phyloP scores from a whole-genome alignment of 495 filamentous ascomycete genomes.

The Penicilliopsis zonata region DNA sequence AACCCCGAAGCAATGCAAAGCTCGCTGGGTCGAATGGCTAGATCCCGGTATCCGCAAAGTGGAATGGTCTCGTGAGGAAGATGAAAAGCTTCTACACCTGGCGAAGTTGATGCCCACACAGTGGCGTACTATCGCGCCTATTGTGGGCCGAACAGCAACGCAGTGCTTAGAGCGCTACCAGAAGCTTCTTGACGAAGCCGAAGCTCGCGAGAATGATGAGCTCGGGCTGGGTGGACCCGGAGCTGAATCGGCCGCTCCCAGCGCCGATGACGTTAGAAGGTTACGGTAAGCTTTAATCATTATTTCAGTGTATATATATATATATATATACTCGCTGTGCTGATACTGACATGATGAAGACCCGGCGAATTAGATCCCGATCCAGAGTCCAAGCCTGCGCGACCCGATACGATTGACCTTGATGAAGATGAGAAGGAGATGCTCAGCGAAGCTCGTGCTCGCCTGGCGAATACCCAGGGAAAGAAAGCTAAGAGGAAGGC shows the following conservation, averaged over 20 bases:
- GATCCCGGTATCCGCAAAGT: conserved; percentile 96
- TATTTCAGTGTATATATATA: no score
- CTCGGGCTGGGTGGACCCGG: conserved; percentile 83
- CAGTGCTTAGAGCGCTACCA: conserved; percentile 96
- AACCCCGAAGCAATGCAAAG: conserved; percentile 98
- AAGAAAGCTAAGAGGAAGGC: conserved; percentile 99
- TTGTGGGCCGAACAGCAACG: conserved; percentile 90
- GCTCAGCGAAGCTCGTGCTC: conserved; percentile 92
- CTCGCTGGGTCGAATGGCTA: conserved; percentile 95
- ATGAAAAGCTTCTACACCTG: conserved; percentile 90
- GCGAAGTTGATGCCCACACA: conserved; percentile 99
- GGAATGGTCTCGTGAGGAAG: conserved; percentile 97
- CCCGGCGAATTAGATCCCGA: conserved; percentile 94
- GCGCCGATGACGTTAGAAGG: conserved; percentile 83
- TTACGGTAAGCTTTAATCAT: conserved; percentile 38
- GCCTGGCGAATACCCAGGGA: conserved; percentile 93
- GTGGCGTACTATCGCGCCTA: conserved; percentile 96
- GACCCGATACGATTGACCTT: conserved; percentile 92
- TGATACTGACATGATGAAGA: conserved; percentile 22
- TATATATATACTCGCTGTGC: not conserved
- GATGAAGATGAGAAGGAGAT: conserved; percentile 99
- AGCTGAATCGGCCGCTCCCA: conserved; percentile 76
- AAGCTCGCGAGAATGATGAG: conserved; percentile 73
- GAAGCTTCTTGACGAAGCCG: conserved; percentile 90
- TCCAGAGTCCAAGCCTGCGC: conserved; percentile 91